These are phyloP conservation scores for Polytolypa hystricis DNA, from an alignment of 2,329 filamentous ascomycete genomes.

Conservation along the genomic window DNA sequence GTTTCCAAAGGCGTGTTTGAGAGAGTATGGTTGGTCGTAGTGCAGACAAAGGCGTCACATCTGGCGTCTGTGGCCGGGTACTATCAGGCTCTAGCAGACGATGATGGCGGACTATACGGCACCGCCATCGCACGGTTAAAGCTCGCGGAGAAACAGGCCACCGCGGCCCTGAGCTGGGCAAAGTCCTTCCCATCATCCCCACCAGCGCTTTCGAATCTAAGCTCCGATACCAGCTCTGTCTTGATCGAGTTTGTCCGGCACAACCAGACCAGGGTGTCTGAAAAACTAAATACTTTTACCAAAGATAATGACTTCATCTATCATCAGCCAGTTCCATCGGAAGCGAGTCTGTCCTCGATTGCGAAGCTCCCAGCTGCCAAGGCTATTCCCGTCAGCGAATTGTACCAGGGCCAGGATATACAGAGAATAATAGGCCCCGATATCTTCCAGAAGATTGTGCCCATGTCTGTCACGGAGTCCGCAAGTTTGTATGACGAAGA, in stretches of 20 bases:
- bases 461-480: slow-evolving; percentile 89
- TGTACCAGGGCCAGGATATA: slow-evolving; percentile 95
- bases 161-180: slow-evolving; percentile 65
- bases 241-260: slow-evolving; percentile 75
- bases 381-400: slow-evolving; percentile 88
- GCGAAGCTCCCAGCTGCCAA: slow-evolving; percentile 91
- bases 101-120: slow-evolving; percentile 79
- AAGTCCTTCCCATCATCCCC: slow-evolving; percentile 70
- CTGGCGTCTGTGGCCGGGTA: slow-evolving; percentile 83
- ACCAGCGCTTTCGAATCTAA: slow-evolving; percentile 71
- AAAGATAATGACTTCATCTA: slow-evolving; percentile 99
- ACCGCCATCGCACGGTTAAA: slow-evolving; percentile 73
- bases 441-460: slow-evolving; percentile 92
- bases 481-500: slow-evolving; percentile 97
- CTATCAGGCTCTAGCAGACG: slow-evolving; percentile 83
- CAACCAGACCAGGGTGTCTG: slow-evolving; percentile 68
- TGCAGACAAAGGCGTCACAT: slow-evolving; percentile 62
- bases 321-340: slow-evolving; percentile 79
- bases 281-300: slow-evolving; percentile 61
- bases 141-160: slow-evolving; percentile 64
- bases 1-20: slow-evolving; percentile 86
- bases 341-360: slow-evolving; percentile 69
- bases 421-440: slow-evolving; percentile 94
- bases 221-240: slow-evolving; percentile 61
- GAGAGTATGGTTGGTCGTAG: slow-evolving; percentile 76